Conservation (phyloP, 148 eudicot genomes). For the Rhododendron griersonianum region DNA sequence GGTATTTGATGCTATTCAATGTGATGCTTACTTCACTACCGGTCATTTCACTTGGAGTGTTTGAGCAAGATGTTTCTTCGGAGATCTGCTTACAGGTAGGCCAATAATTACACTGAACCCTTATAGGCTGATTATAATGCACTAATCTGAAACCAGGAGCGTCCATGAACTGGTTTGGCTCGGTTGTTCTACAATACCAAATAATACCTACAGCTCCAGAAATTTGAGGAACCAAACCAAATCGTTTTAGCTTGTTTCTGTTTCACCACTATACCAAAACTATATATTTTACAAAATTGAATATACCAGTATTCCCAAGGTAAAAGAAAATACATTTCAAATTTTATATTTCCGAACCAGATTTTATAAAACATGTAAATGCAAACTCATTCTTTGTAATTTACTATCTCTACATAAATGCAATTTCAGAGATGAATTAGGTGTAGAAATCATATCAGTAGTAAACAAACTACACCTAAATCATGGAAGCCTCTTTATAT, state of each 20-base stretch:
- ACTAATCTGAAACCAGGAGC: neutral
- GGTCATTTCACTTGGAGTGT: slow-evolving; percentile 72
- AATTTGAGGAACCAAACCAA: neutral
- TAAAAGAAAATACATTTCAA: neutral
- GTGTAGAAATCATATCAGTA: neutral
- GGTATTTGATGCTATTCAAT: slow-evolving; percentile 70
- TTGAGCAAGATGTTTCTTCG: slow-evolving; percentile 75
- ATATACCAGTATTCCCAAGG: neutral
- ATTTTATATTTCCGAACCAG: neutral
- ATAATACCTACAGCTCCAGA: neutral
- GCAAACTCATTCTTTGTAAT: neutral
- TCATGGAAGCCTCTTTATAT: neutral
- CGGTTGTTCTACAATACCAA: neutral
- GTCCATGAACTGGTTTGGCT: neutral
- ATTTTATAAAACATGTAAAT: neutral
- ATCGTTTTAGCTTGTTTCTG: neutral
- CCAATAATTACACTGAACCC: neutral
- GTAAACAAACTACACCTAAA: neutral
- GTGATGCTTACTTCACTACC: slow-evolving; percentile 69
- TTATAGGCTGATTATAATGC: neutral
- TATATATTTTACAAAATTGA: neutral
- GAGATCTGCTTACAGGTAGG: slow-evolving; percentile 66
- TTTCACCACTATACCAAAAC: neutral
- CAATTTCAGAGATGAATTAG: neutral
- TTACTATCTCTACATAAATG: neutral